Conservation (phyloP, 495 filamentous ascomycete species). For the Aeminium ludgeri region DNA sequence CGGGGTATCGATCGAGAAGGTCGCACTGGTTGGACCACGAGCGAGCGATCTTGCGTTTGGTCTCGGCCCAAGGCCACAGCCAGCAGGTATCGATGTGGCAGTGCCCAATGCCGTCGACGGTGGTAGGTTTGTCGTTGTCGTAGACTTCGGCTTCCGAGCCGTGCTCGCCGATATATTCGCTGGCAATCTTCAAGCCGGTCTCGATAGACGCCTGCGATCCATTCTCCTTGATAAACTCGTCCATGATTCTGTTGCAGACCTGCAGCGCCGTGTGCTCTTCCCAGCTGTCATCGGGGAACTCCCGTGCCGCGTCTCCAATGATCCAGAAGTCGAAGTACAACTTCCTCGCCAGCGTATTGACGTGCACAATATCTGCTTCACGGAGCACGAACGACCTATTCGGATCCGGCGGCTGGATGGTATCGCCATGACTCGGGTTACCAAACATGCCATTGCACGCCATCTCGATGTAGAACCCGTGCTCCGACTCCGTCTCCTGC, state of each 20-base stretch:
- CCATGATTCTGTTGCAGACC: slow-evolving; percentile 71
- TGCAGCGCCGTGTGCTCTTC: slow-evolving; percentile 74
- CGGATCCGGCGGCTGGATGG: slow-evolving; percentile 73
- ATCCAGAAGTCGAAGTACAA: slow-evolving; percentile 91
- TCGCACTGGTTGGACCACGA: slow-evolving; percentile 95
- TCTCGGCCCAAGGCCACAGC: slow-evolving; percentile 99
- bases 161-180: slow-evolving; percentile 61
- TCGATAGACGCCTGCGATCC: slow-evolving; percentile 58
- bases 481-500: slow-evolving; percentile 61
- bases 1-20: slow-evolving; percentile 83
- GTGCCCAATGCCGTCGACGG: slow-evolving; percentile 81
- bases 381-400: slow-evolving; percentile 60
- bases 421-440: slow-evolving; percentile 69
- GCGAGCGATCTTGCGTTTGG: slow-evolving; percentile 86
- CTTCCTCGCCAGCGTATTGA: slow-evolving; percentile 69
- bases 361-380: slow-evolving; percentile 72
- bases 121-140: slow-evolving; percentile 46
- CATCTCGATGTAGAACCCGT: slow-evolving; percentile 91
- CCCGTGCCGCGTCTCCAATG: slow-evolving; percentile 40
- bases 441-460: slow-evolving; percentile 98
- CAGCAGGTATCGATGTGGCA: slow-evolving; percentile 97
- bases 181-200: slow-evolving; percentile 63
- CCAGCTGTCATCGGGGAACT: slow-evolving; percentile 26
- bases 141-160: slow-evolving; percentile 78
- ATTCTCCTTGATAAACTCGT: slow-evolving; percentile 66